Evolutionary conservation across 257 asterid genomes (phyloP).

Genomic region (Przewalskia tangutica): DNA sequence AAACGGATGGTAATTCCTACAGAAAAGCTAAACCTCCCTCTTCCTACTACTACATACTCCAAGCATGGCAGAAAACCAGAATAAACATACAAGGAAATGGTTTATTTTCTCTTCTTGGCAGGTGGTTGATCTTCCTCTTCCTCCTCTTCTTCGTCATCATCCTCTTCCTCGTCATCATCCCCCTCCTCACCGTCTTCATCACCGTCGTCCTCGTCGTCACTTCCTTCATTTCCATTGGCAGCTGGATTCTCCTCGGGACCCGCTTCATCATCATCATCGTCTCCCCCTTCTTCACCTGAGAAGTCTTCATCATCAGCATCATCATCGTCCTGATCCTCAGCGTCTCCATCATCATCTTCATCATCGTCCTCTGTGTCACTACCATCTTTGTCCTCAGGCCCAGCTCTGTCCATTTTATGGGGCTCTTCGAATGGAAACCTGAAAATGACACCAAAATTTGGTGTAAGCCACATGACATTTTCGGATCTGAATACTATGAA

Average conservation of each 20-base stretch:
- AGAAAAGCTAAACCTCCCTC: conserved; percentile 22
- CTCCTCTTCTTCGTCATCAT: background rate
- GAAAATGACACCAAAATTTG: background rate
- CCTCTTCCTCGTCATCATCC: background rate
- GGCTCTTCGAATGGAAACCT: conserved; percentile 67
- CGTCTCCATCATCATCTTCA: conserved; percentile 53
- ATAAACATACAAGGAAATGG: conserved; percentile 15
- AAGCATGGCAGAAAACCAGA: conserved; percentile 25
- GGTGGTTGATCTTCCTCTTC: conserved; percentile 67
- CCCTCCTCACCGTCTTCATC: background rate
- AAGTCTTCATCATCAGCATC: conserved; percentile 60
- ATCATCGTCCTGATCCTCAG: conserved; percentile 37
- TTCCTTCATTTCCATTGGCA: background rate
- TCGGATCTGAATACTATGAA: background rate
- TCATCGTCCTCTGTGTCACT: conserved; percentile 73
- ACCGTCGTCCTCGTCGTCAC: background rate
- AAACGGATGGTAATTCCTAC: conserved; percentile 35
- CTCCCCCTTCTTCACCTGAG: conserved; percentile 37
- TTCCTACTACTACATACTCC: conserved; percentile 36
- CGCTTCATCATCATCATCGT: conserved; percentile 41
- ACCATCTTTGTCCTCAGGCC: conserved; percentile 48
- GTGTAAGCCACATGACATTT: background rate
- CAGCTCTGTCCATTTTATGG: conserved; percentile 29
- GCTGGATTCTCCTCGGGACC: conserved; percentile 25
- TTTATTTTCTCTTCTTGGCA: conserved; percentile 72